Conservation (phyloP, 2,329 filamentous ascomycete genomes). For the Fulvia fulva region DNA sequence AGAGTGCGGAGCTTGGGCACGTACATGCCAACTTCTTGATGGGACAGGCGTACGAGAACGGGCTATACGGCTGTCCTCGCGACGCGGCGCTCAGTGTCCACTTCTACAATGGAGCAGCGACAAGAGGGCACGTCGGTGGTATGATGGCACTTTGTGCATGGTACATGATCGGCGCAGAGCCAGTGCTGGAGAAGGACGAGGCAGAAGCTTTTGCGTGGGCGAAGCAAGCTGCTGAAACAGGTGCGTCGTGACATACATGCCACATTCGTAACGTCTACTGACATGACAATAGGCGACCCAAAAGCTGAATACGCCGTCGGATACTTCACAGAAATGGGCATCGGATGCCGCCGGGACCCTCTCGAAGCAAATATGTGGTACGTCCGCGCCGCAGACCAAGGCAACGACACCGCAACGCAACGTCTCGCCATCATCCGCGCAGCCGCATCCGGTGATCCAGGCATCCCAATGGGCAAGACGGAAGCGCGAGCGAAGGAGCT, state of each 20-base stretch:
- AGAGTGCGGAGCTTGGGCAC: constrained; percentile 88
- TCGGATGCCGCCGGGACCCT: constrained; percentile 89
- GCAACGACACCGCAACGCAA: constrained; percentile 84
- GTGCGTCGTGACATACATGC: constrained; percentile 52
- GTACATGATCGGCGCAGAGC: constrained; percentile 94
- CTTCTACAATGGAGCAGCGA: constrained; percentile 92
- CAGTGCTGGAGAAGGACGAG: constrained; percentile 90
- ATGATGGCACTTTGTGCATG: constrained; percentile 99
- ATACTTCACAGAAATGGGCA: constrained; percentile 98
- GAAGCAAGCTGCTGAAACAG: constrained; percentile 74
- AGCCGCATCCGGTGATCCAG: constrained; percentile 61
- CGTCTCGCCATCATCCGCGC: constrained; percentile 81
- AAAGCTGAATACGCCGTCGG: constrained; percentile 90
- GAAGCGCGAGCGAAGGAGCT: constrained; percentile 33
- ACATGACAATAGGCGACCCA: constrained; percentile 47
- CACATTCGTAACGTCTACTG: constrained; percentile 5
- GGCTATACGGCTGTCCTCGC: constrained; percentile 76
- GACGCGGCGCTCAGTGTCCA: constrained; percentile 93
- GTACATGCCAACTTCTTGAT: constrained; percentile 79
- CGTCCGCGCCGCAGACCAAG: constrained; percentile 87
- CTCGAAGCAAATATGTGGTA: constrained; percentile 98
- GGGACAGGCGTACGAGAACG: constrained; percentile 96
- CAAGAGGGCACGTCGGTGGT: constrained; percentile 74
- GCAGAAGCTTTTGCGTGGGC: constrained; percentile 97
- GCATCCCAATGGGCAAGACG: constrained; percentile 36